Evolutionary conservation across 2,329 filamentous ascomycete genomes (phyloP), one percentile per base, ranked within the genome.

Genomic region (Hypoxylon sp.): DNA sequence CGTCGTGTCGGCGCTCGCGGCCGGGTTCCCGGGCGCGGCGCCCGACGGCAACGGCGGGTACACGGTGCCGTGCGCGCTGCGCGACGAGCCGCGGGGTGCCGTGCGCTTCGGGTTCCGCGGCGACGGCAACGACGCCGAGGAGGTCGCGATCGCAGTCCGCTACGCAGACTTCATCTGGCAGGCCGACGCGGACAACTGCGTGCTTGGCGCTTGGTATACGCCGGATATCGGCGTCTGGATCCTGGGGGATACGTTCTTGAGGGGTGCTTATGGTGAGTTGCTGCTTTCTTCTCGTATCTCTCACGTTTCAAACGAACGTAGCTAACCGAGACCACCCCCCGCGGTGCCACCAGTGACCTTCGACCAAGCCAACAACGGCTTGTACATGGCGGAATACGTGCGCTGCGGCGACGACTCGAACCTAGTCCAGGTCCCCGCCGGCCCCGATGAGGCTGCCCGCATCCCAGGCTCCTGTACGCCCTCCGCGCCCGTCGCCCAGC

Each of bases 71-170:
- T 85, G 82, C 69, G 56, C 65, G 1, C 65, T 75, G 29, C 74
- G 75, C 7, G 48, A 73, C 3, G 35, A 21, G 2, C 29, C 69
- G 3, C 58, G 65, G 2, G 79, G 77, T 10, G 77, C 74, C 9
- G 72, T 84, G 48, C 75, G 81, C 63, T 85, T 85, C 56, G 74
- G 72, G 31, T 83, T 85, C 33, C 33, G 31, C 4, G 52, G 51
- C 5, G 63, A 53, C 2, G 42, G 41, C 1, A 47, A 35, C 3
- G 40, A 53, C 4, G 73, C 73, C 18, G 53, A 64, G 48, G 77
- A 63, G 49, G 77, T 84, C 23, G 66, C 55, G 1, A 69, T 73
- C 42, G 62, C 48, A 15, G 67, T 73, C 3, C 47, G 57, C 2
- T 73, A 72, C 33, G 40, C 42, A 7, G 70, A 73, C 31, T 73